Evolutionary conservation across 768 basidiomycete species (phyloP).

Genomic region (Mrakia gelida): DNA sequence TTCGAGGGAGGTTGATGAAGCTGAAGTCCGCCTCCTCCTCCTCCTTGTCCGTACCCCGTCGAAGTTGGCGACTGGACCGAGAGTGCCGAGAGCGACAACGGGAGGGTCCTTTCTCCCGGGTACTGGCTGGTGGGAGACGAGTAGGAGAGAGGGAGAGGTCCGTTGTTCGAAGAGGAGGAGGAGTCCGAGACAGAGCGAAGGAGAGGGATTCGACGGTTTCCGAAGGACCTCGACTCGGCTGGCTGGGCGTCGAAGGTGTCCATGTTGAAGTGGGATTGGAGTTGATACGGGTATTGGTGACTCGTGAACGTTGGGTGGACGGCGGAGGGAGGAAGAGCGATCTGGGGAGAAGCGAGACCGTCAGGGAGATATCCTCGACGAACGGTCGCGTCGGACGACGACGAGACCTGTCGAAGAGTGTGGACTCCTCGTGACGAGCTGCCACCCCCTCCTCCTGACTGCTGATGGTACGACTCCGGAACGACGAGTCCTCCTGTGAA

Average conservation of each 20-base stretch:
- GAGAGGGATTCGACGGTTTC: not conserved
- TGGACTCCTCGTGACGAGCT: no score
- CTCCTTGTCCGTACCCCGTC: not conserved
- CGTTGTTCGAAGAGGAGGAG: not conserved
- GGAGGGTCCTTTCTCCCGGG: not conserved
- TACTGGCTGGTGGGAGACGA: not conserved
- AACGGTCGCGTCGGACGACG: not conserved
- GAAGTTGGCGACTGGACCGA: not conserved
- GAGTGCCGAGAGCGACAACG: not conserved
- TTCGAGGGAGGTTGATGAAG: not conserved
- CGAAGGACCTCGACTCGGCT: not conserved
- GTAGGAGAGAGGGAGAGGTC: not conserved
- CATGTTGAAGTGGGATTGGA: not conserved
- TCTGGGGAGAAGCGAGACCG: not conserved
- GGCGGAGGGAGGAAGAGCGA: not conserved
- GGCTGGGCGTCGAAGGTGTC: not conserved
- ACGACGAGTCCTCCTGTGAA: not conserved
- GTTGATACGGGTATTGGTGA: not conserved
- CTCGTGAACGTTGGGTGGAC: not conserved
- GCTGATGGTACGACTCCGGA: not conserved
- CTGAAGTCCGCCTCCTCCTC: not conserved
- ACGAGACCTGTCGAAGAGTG: no score
- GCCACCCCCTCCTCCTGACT: no score
- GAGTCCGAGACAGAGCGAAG: not conserved
- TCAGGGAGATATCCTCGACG: constrained; percentile 2